Evolutionary conservation across 2,329 filamentous ascomycete genomes (phyloP).

Genomic region (Bisporella sp.): DNA sequence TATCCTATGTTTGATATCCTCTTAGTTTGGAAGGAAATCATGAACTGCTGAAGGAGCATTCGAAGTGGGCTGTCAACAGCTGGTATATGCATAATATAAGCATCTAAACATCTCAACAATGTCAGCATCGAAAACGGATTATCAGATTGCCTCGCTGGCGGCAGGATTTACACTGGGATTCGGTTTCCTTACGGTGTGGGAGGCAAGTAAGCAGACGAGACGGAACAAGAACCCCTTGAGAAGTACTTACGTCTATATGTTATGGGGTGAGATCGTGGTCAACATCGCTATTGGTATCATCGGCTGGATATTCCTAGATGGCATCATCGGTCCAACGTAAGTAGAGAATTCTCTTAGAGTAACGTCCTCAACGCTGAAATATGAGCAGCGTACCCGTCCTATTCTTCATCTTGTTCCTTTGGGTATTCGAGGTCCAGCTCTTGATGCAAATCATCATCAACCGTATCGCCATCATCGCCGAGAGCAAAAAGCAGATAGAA

Average conservation of each 20-base stretch:
- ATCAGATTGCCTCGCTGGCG: conserved; percentile 23
- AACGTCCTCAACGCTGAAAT: neutral
- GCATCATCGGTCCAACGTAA: conserved; percentile 24
- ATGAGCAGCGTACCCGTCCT: conserved; percentile 1
- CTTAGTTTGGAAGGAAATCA: too few species aligned
- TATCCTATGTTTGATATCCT: too few species aligned
- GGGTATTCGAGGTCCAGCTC: conserved; percentile 35
- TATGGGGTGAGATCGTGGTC: conserved; percentile 36
- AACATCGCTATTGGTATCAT: conserved; percentile 32
- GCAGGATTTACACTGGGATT: conserved; percentile 31
- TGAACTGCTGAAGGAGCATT: too few species aligned
- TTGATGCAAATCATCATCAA: conserved; percentile 48
- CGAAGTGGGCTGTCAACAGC: too few species aligned
- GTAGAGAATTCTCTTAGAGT: neutral
- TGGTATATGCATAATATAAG: too few species aligned
- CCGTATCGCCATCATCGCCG: conserved; percentile 39
- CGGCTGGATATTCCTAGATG: conserved; percentile 33
- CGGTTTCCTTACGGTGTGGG: conserved; percentile 27
- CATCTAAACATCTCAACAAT: too few species aligned
- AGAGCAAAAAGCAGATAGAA: conserved; percentile 1
- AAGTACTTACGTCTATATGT: conserved; percentile 31
- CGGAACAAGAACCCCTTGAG: conserved; percentile 12
- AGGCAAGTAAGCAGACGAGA: conserved; percentile 28
- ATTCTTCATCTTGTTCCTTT: conserved; percentile 7
- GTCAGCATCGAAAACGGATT: too few species aligned